Conservation (phyloP, 1,284 basidiomycete genomes). For the Phlebopus sp. region DNA sequence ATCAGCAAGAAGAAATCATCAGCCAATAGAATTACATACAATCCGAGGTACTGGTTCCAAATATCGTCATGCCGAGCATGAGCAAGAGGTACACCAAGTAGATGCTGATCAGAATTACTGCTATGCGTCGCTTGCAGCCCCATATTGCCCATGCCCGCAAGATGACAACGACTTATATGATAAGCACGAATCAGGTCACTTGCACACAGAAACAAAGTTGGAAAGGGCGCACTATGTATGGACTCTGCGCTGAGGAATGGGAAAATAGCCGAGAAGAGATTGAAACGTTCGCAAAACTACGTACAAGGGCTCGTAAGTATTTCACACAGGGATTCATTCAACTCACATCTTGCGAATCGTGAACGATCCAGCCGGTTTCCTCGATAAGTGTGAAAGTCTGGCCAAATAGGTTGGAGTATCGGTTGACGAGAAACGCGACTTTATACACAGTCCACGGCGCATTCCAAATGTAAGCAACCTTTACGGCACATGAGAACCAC, state of each 20-base stretch:
- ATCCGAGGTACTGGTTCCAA: not conserved
- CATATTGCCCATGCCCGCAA: conserved; percentile 18
- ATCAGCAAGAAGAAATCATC: not conserved
- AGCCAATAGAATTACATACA: not conserved
- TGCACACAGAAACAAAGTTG: not conserved
- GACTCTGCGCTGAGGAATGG: conserved; percentile 5
- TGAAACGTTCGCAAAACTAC: conserved; percentile 8
- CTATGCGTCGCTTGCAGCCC: conserved; percentile 6
- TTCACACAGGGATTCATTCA: too few species aligned
- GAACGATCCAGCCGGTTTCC: conserved; percentile 3
- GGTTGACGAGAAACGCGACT: conserved; percentile 14
- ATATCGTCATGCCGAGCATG: not conserved
- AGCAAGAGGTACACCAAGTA: conserved; percentile 8
- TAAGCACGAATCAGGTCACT: not conserved
- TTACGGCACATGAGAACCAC: not conserved
- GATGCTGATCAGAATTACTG: not conserved
- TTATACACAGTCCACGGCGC: conserved; percentile 12
- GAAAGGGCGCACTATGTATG: conserved; percentile 11
- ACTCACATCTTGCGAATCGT: not conserved
- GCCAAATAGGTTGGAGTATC: conserved; percentile 12
- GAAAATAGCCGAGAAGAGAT: not conserved
- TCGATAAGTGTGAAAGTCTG: conserved; percentile 7
- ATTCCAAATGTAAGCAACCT: conserved; percentile 15
- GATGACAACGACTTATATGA: conserved; percentile 12
- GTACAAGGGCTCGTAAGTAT: not conserved